phyloP scores from a whole-genome alignment of 495 filamentous ascomycete species.

The Neurospora sp. region DNA sequence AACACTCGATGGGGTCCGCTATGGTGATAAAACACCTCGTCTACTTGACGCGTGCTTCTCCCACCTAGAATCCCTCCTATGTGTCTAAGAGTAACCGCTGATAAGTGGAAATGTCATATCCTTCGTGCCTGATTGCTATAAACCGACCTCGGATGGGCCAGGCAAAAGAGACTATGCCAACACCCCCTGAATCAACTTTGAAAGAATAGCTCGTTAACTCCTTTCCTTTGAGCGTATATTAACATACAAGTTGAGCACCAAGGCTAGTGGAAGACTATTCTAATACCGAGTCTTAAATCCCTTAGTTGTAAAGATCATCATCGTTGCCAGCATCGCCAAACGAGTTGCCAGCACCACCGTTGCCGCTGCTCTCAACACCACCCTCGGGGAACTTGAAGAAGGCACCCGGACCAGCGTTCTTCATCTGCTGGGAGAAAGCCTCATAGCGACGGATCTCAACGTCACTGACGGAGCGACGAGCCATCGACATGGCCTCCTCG shows the following conservation, averaged over 20 bases:
- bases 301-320: conserved; percentile 67
- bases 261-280: background rate
- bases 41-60: background rate
- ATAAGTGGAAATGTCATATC: background rate
- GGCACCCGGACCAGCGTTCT: conserved; percentile 86
- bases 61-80: background rate
- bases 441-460: conserved; percentile 97
- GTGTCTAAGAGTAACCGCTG: background rate
- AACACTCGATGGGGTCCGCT: background rate
- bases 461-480: conserved; percentile 86
- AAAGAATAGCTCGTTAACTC: background rate
- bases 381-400: conserved; percentile 94
- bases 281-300: background rate
- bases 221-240: background rate
- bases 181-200: background rate
- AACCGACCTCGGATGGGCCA: background rate
- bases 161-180: background rate
- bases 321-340: conserved; percentile 82
- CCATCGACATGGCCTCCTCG: conserved; percentile 94
- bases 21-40: background rate
- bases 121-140: background rate
- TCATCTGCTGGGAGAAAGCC: conserved; percentile 97
- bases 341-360: conserved; percentile 42
- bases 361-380: conserved; percentile 45
- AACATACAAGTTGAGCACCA: background rate